Evolutionary conservation across 2,329 filamentous ascomycete species (phyloP).

Genomic region (Blastomyces parvus): DNA sequence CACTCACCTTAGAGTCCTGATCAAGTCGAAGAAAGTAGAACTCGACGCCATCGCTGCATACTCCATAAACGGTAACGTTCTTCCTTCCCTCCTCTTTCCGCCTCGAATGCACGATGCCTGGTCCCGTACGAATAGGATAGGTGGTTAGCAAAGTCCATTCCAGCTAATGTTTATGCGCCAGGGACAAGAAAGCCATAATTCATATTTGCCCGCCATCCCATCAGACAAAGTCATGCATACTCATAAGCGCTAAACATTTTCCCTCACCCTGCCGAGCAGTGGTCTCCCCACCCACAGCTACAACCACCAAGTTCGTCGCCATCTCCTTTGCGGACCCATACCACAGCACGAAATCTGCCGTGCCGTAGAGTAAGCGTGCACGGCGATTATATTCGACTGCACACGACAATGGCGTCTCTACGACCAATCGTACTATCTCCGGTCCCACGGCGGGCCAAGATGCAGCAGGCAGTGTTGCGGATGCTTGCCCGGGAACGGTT

Average conservation of each 20-base stretch:
- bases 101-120: conserved; percentile 2
- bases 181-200: background rate
- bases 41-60: conserved; percentile 4
- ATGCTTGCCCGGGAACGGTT: background rate
- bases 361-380: background rate
- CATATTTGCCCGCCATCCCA: background rate
- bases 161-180: background rate
- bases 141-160: background rate
- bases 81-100: conserved; percentile 3
- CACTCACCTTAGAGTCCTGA: conserved; percentile 1
- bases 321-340: background rate
- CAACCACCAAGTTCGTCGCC: conserved; percentile 1
- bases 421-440: background rate
- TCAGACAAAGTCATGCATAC: background rate
- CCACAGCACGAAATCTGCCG: conserved; percentile 7
- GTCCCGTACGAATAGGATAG: background rate
- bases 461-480: background rate
- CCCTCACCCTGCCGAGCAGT: background rate
- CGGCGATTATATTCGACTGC: background rate
- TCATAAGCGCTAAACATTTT: conserved; percentile 5
- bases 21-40: conserved; percentile 3
- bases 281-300: background rate
- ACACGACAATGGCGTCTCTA: background rate
- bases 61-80: background rate
- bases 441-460: background rate